phyloP scores from a whole-genome alignment of 2,329 filamentous ascomycete genomes.

The Colletotrichum graminicola region DNA sequence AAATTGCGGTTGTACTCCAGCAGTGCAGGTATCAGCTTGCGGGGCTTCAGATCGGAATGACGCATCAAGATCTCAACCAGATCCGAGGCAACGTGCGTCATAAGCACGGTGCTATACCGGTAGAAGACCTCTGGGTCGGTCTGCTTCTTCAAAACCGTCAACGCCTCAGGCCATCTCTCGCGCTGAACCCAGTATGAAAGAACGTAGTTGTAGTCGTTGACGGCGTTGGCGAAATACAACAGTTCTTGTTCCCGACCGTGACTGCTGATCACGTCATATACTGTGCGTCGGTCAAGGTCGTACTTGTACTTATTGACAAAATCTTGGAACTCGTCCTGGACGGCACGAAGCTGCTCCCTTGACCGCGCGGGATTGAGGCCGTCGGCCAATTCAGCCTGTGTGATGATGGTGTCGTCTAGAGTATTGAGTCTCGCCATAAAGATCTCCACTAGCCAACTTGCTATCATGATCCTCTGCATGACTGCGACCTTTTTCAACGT shows the following conservation, averaged over 20 bases:
- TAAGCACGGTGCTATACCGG: conserved; percentile 95
- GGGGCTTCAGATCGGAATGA: conserved; percentile 84
- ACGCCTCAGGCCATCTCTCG: conserved; percentile 89
- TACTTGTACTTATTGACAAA: conserved; percentile 88
- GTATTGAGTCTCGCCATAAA: conserved; percentile 98
- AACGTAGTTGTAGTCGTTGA: conserved; percentile 95
- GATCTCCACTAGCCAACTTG: conserved; percentile 93
- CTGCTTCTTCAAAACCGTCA: conserved; percentile 92
- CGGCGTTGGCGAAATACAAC: conserved; percentile 87
- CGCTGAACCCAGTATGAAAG: conserved; percentile 97
- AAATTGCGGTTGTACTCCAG: conserved; percentile 91
- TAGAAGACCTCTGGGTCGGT: conserved; percentile 95
- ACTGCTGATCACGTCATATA: conserved; percentile 95
- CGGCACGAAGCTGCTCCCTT: conserved; percentile 75
- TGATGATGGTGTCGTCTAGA: conserved; percentile 93
- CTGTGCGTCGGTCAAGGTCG: conserved; percentile 90
- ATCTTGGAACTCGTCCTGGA: conserved; percentile 85
- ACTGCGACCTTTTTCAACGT: conserved; percentile 83
- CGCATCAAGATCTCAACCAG: conserved; percentile 97
- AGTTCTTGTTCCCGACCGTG: conserved; percentile 95
- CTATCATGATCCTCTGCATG: conserved; percentile 97
- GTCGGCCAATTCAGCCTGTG: conserved; percentile 84
- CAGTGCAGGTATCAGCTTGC: conserved; percentile 91
- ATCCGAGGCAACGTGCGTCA: conserved; percentile 87
- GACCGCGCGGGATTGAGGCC: conserved; percentile 78